phyloP scores from a whole-genome alignment of 352 stramenopile genomes.

The Phytophthora meadii region DNA sequence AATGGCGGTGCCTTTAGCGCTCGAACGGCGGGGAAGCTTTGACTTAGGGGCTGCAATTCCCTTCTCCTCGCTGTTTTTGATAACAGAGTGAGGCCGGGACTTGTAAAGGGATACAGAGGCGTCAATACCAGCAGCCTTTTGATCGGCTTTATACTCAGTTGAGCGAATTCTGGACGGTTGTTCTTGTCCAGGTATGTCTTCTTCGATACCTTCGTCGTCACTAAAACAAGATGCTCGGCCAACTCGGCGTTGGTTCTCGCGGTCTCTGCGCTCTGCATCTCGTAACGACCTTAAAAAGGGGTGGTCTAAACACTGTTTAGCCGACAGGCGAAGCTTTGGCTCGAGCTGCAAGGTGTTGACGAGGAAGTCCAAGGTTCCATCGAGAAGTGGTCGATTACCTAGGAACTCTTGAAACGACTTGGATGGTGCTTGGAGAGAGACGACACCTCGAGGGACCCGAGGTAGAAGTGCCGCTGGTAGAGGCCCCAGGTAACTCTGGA shows the following conservation, averaged over 20 bases:
- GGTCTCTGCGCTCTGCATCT: conserved; percentile 58
- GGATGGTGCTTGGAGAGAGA: conserved; percentile 39
- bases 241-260: conserved; percentile 41
- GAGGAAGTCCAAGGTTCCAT: conserved; percentile 78
- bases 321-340: conserved; percentile 58
- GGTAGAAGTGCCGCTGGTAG: conserved; percentile 50
- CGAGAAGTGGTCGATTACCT: conserved; percentile 45
- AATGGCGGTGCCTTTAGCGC: conserved; percentile 4
- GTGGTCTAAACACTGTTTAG: conserved; percentile 59
- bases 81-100: conserved; percentile 29
- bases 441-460: conserved; percentile 64
- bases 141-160: conserved; percentile 28
- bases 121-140: conserved; percentile 12
- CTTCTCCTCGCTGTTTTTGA: conserved; percentile 31
- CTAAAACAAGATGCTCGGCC: conserved; percentile 13
- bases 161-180: background rate
- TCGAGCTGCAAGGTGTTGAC: conserved; percentile 68
- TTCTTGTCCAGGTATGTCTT: conserved; percentile 70
- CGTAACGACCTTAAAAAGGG: conserved; percentile 62
- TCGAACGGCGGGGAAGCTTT: conserved; percentile 16
- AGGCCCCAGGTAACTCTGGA: conserved; percentile 72
- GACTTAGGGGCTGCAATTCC: conserved; percentile 20
- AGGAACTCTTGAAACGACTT: conserved; percentile 61
- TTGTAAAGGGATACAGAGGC: conserved; percentile 19
- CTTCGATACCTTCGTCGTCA: conserved; percentile 78